phyloP scores from a whole-genome alignment of 495 filamentous ascomycete genomes.

The Geoglossum glabrum region DNA sequence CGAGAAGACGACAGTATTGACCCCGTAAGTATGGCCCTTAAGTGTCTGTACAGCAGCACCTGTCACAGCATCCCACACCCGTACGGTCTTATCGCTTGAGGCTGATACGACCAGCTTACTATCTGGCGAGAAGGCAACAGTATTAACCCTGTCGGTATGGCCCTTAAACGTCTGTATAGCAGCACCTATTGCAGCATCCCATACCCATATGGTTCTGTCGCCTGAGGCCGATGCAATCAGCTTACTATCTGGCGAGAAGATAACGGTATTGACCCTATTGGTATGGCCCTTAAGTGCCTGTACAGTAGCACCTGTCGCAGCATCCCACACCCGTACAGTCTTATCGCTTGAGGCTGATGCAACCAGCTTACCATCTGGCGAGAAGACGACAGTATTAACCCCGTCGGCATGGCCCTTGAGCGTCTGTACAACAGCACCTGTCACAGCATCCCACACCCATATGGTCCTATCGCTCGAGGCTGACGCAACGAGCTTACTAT shows the following conservation, averaged over 20 bases:
- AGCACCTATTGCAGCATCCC: not conserved
- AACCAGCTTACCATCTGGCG: not conserved
- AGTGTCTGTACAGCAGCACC: conserved; percentile 6
- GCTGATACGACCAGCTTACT: not conserved
- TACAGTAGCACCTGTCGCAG: conserved; percentile 6
- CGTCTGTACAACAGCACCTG: conserved; percentile 8
- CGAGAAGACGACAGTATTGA: too few relatives aligned
- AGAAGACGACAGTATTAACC: not conserved
- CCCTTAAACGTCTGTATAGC: too few relatives aligned
- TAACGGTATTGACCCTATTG: not conserved
- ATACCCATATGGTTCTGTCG: not conserved
- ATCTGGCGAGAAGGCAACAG: conserved; percentile 2
- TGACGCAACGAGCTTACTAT: not conserved
- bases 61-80: not conserved
- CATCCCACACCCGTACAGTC: conserved; percentile 14
- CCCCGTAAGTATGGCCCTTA: too few relatives aligned
- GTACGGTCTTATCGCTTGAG: too few relatives aligned
- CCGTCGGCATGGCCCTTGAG: conserved; percentile 6
- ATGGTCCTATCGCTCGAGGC: conserved; percentile 9
- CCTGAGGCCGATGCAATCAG: not conserved
- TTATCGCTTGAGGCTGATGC: conserved; percentile 6
- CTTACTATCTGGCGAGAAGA: not conserved
- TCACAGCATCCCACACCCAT: conserved; percentile 12
- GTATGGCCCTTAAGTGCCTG: conserved; percentile 6
- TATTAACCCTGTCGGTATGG: too few relatives aligned